Evolutionary conservation across 2,329 filamentous ascomycete genomes (phyloP), one percentile per base, ranked within the genome.

Genomic region (Dryadomyces quercivorus): DNA sequence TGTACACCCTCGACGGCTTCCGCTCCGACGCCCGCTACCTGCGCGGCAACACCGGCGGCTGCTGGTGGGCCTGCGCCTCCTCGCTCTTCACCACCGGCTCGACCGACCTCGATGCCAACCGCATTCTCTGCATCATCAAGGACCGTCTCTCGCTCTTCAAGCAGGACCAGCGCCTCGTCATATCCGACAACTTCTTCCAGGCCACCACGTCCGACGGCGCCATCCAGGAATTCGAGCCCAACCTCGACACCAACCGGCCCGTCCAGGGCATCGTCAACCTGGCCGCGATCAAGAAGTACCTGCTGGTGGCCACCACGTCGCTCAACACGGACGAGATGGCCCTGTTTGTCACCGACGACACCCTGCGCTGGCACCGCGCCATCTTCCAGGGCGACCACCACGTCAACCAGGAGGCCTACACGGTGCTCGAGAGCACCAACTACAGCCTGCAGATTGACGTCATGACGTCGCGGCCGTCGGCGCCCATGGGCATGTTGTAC

Each of bases 391-490:
- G 82, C 47, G 84, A 87, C 58, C 90, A 95, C 67, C 88, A 76
- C 45, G 70, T 91, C 63, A 78, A 89, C 58, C 86, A 95, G 66
- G 81, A 92, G 65, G 88, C 88, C 2, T 98, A 96, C 68, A 98
- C 93, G 0, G 80, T 98, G 50, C 77, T 98, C 44, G 92, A 97
- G 70, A 93, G 91, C 63, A 97, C 93, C 45, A 92, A 95, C 65
- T 96, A 98, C 73, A 96, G 92, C 72, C 90, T 98, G 62, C 92
- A 97, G 70, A 83, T 98, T 54, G 91, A 97, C 68, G 91, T 97
- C 59, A 84, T 92, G 78, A 88, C 85, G 1, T 75, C 75, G 43
- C 74, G 72, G 47, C 77, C 77, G 13, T 78, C 76, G 1, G 80
- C 78, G 42, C 80, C 85, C 0, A 92, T 95, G 80, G 94, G 93